Base-by-base conservation (phyloP, 2,329 filamentous ascomycete species). In the Aspergillus fijiensis region DNA sequence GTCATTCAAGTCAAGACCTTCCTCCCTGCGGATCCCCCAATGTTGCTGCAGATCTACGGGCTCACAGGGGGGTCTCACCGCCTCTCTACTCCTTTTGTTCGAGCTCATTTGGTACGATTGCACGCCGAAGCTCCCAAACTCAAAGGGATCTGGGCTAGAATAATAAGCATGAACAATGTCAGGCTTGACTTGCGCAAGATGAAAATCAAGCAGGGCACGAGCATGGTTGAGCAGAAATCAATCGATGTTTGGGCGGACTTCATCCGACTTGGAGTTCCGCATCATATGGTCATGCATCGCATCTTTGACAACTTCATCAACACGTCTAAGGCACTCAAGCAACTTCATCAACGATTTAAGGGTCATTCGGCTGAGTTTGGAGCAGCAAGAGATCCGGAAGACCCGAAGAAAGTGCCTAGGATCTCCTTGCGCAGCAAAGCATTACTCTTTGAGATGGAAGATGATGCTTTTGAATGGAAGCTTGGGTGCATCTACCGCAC, bases 381-480 rank as follows among this genome's bases (percentile, higher is more conserved):
- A 39, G 81, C 96, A 2, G 87, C 90, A 16, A 97, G 96, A 76
- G 84, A 85, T 10, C 92, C 95, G 0, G 92, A 96, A 75, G 88
- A 84, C 0, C 92, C 96, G 0, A 98, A 96, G 73, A 81, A 86
- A 50, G 87, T 99, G 0, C 95, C 95, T 1, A 94, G 91, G 70
- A 81, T 99, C 23, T 94, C 92, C 0, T 66, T 99, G 10, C 87
- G 92, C 55, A 89, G 89, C 57, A 90, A 90, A 68, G 90, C 90
- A 5, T 82, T 99, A 25, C 79, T 96, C 2, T 94, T 99, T 60
- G 94, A 98, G 71, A 82, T 99, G 39, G 95, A 99, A 76, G 95
- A 99, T 73, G 94, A 95, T 53, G 89, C 91, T 0, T 99, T 99
- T 70, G 95, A 99, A 74, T 99, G 93, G 91, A 98, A 97, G 73